A percentile compares a stretch with the other conserved stretches of the same genome.
Conservation (phyloP, 768 basidiomycete genomes). For the Mrakia gelida region DNA sequence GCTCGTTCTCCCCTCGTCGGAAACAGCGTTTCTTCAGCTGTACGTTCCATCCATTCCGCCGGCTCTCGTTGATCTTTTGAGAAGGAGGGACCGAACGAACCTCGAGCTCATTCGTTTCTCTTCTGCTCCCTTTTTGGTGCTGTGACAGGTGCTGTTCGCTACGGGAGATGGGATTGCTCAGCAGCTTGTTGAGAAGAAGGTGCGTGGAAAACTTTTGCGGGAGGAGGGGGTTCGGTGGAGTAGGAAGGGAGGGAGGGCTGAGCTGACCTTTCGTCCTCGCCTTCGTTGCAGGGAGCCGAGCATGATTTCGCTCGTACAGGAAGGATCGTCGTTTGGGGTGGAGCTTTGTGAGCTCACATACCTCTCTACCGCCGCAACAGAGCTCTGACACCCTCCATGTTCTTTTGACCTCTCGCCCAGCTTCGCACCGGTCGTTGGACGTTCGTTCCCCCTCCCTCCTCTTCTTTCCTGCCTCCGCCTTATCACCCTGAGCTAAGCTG, state of each 20-base stretch:
- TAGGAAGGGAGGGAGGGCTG: not conserved
- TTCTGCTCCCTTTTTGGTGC: not conserved
- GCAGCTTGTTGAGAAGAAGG: slow-evolving; percentile 33
- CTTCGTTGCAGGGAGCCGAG: slow-evolving; percentile 15
- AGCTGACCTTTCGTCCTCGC: not conserved
- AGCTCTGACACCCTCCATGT: not conserved
- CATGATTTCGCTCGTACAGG: slow-evolving; percentile 30
- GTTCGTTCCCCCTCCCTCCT: not conserved
- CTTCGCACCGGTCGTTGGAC: slow-evolving; percentile 23
- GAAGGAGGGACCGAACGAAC: not conserved
- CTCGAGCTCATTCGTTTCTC: not conserved
- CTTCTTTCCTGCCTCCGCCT: not conserved
- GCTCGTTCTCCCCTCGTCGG: slow-evolving; percentile 25
- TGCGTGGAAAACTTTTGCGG: not conserved
- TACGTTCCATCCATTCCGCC: slow-evolving; percentile 10
- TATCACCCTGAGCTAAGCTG: not conserved
- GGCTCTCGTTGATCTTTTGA: not conserved
- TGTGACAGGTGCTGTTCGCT: slow-evolving; percentile 28
- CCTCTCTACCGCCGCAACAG: not conserved
- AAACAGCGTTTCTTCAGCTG: slow-evolving; percentile 30
- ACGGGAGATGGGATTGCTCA: slow-evolving; percentile 32
- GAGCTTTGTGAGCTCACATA: slow-evolving; percentile 13
- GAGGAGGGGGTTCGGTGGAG: too few relatives aligned
- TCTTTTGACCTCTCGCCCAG: not conserved
- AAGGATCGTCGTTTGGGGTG: slow-evolving; percentile 32